Conservation (phyloP, 2,329 filamentous ascomycete genomes). For the Fusarium torulosum region DNA sequence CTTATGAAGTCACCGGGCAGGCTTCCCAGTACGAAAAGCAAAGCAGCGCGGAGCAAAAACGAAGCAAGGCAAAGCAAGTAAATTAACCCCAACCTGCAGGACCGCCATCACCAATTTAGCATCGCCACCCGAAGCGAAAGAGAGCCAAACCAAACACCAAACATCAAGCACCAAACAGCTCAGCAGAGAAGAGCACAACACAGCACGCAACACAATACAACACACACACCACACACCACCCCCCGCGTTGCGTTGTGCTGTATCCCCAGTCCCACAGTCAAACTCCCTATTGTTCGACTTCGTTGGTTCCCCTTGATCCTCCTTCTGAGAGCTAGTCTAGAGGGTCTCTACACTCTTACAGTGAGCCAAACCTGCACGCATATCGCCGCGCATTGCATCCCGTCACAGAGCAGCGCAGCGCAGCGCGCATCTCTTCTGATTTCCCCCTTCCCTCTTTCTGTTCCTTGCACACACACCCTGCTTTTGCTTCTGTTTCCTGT, state of each 20-base stretch:
- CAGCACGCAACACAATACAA: conserved; percentile 7
- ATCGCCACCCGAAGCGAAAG: conserved; percentile 31
- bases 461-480: conserved; percentile 47
- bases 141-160: conserved; percentile 7
- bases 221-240: conserved; percentile 32
- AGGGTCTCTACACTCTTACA: conserved; percentile 7
- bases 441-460: conserved; percentile 15
- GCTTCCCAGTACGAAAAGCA: conserved; percentile 34
- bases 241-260: conserved; percentile 38
- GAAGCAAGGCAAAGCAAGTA: conserved; percentile 35
- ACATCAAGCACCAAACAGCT: not conserved
- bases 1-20: conserved; percentile 34
- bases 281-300: conserved; percentile 43
- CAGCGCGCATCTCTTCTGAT: conserved; percentile 7
- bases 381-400: conserved; percentile 16
- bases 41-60: conserved; percentile 24
- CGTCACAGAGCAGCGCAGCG: not conserved
- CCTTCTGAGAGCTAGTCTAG: conserved; percentile 15
- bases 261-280: conserved; percentile 34
- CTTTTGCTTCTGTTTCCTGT: conserved; percentile 29
- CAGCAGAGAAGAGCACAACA: conserved; percentile 3
- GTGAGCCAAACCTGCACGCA: conserved; percentile 13
- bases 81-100: conserved; percentile 29
- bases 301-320: conserved; percentile 39
- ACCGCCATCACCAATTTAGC: conserved; percentile 27